Base-by-base conservation (phyloP, 495 filamentous ascomycete genomes). In the Neurospora sp. region DNA sequence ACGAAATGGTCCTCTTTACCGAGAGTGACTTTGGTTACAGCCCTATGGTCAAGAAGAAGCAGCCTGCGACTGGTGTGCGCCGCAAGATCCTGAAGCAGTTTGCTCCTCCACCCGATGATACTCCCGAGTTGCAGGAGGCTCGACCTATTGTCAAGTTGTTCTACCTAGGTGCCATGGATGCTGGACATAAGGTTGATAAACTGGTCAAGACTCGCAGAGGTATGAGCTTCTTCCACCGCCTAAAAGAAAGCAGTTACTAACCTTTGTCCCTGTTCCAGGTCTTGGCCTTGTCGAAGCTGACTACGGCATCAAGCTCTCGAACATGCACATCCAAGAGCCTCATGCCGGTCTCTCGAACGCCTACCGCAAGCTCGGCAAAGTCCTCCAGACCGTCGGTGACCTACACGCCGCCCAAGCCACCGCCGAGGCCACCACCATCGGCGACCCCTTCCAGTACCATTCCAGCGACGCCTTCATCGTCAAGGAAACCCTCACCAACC, bases 1-100 rank as follows among this genome's bases (percentile, higher is more conserved):
- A 97, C 73, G 96, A 99, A 80, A 93, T 98, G 87, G 90, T 97
- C 6, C 89, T 98, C 45, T 99, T 99, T 74, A 94, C 98, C 31
- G 96, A 99, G 80, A 96, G 93, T 76, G 96, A 99, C 81, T 97
- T 97, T 80, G 96, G 96, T 31, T 99, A 99, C 80, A 97, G 94
- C 77, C 96, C 96, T 6, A 92, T 98, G 73, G 90, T 98, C 22
- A 90, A 93, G 76, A 92, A 93, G 86, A 97, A 97, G 84, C 96
- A 99, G 82, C 96, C 96, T 7, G 96, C 96, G 18, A 99, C 96
- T 0, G 96, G 96, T 45, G 93, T 98, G 71, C 89, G 95, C 53
- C 89, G 96, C 75, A 96, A 96, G 82, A 89, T 98, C 53, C 86
- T 99, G 81, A 99, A 99, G 85, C 96, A 99, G 81, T 99, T 99